A percentile compares a stretch with the other conserved stretches of the same genome.
These are phyloP conservation scores for Coffea humblotiana DNA, from an alignment of 305 asterid genomes.

Conservation along the genomic window DNA sequence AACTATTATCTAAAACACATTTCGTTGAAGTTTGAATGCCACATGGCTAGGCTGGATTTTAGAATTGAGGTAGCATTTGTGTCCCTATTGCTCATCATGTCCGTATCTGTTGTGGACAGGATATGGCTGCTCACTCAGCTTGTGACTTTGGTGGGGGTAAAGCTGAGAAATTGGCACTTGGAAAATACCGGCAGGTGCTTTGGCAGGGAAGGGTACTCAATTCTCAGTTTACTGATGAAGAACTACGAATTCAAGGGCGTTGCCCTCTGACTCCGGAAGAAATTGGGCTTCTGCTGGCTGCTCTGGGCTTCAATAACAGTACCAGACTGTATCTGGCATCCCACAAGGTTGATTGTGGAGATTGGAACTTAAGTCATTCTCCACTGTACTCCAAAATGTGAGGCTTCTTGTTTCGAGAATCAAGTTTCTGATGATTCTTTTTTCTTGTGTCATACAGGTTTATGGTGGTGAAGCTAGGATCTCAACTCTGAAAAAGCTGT, in stretches of 20 bases:
- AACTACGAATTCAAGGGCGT: conserved; percentile 86
- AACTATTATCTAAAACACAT: no score
- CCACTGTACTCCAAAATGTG: background rate
- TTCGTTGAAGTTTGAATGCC: background rate
- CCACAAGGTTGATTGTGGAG: conserved; percentile 55
- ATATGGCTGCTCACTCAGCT: conserved; percentile 99
- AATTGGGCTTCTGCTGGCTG: conserved; percentile 79
- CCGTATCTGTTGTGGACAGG: conserved; percentile 40
- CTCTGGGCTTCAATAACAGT: conserved; percentile 80
- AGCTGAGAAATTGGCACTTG: conserved; percentile 86
- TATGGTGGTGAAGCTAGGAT: conserved; percentile 66
- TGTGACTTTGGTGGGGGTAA: conserved; percentile 97
- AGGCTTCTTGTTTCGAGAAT: background rate
- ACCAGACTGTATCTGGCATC: conserved; percentile 93
- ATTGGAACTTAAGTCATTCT: background rate
- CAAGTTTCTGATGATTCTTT: background rate
- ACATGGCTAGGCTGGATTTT: background rate
- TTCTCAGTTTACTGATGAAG: conserved; percentile 87
- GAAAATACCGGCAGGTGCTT: conserved; percentile 84
- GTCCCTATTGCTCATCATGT: background rate
- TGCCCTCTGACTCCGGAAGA: conserved; percentile 98
- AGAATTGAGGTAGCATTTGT: background rate
- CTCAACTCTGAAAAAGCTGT: conserved; percentile 41
- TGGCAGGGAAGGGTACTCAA: conserved; percentile 96
- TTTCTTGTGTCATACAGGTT: conserved; percentile 32